Evolutionary conservation across 352 stramenopile species (phyloP), one percentile per base, ranked within the genome.

Genomic region (Aphanomyces stellatus): DNA sequence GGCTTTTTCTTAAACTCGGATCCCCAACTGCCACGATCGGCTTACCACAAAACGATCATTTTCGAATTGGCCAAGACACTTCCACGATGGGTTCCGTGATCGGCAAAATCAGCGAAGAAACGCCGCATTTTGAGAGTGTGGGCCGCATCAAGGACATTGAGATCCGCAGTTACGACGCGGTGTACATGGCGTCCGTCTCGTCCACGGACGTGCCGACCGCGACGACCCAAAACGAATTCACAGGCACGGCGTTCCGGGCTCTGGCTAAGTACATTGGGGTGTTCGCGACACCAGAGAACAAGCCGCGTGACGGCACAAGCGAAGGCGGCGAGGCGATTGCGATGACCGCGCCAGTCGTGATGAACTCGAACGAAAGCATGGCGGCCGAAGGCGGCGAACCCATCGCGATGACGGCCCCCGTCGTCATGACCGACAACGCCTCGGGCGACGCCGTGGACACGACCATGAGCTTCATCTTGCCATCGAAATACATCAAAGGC

Each of bases 211-310:
- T 68, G n/a, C 42, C 42, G 3, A 62, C 11, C 19, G 25, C 49
- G 11, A 57, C 49, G 25, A 57, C 49, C 17, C 22, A 15, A 30
- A 22, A 37, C 15, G 60, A 46, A 4, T 69, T 72, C 37, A 53
- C 17, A 4, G 19, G 56, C 2, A 31, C 22, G 17, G 66, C 66
- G 0, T 72, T 69, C 34, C 17, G 46, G 8, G 33, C 49, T 5
- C 59, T 69, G 2, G 57, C 66, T 5, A 68, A 68, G 57, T 69
- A 72, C 57, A 72, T 72, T 48, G 57, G 59, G 8, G 66, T 72
- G 33, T 51, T 72, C 30, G 24, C 66, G 8, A 30, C 19, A 15
- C 49, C 49, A 8, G 22, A 57, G 33, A 57, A 57, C 49, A 57
- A 57, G 30, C 49, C 49, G 7, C 49, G 49, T 15, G 30, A 15